Evolutionary conservation across 2,329 filamentous ascomycete genomes (phyloP).

Genomic region (Trichoderma sp.): DNA sequence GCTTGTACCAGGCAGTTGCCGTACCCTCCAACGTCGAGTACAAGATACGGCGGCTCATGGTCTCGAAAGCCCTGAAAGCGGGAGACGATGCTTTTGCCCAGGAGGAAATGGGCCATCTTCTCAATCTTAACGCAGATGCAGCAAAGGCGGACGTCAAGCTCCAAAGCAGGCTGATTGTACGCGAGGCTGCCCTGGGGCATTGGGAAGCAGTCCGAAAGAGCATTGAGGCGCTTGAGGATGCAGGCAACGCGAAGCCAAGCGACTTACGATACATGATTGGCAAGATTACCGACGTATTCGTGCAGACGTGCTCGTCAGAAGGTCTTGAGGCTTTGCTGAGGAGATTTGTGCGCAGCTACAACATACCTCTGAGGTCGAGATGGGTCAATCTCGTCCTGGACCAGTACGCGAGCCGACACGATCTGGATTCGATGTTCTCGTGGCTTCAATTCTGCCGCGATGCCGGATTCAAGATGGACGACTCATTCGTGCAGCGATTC

Average conservation of each 20-base stretch:
- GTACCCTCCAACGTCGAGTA: constrained; percentile 34
- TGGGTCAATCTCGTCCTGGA: constrained; percentile 40
- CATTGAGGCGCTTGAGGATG: constrained; percentile 33
- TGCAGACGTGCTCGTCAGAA: constrained; percentile 33
- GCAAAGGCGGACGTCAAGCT: constrained; percentile 36
- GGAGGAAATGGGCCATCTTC: constrained; percentile 35
- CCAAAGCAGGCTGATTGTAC: constrained; percentile 36
- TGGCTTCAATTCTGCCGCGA: constrained; percentile 42
- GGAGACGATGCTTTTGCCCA: constrained; percentile 36
- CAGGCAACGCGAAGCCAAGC: constrained; percentile 28
- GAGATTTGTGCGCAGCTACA: constrained; percentile 34
- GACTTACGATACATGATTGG: constrained; percentile 37
- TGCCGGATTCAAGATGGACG: constrained; percentile 37
- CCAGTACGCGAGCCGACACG: constrained; percentile 37
- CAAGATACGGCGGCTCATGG: constrained; percentile 37
- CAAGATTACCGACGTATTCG: constrained; percentile 42
- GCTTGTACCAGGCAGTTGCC: constrained; percentile 34
- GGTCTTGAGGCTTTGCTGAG: constrained; percentile 39
- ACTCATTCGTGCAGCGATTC: constrained; percentile 38
- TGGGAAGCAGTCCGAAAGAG: constrained; percentile 36
- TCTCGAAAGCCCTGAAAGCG: constrained; percentile 35
- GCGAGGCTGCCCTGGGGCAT: constrained; percentile 36
- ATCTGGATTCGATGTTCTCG: constrained; percentile 35
- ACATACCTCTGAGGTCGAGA: constrained; percentile 36
- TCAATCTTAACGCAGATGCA: constrained; percentile 30